Base-by-base conservation (phyloP, 2,329 filamentous ascomycete species). In the Pseudohalonectria lignicola region DNA sequence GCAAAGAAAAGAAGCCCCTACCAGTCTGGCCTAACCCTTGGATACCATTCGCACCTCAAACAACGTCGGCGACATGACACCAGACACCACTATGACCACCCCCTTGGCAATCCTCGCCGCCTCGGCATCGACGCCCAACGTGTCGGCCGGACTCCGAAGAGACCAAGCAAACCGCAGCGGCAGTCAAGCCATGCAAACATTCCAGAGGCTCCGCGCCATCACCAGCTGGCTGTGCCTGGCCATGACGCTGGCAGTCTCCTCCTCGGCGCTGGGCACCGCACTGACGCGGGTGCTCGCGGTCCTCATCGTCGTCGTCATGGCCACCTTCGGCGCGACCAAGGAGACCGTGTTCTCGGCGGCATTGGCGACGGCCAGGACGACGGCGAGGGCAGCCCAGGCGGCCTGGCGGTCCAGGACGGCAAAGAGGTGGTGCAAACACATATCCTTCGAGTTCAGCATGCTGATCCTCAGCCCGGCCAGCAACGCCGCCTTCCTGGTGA, bases 401-500 rank as follows among this genome's bases (percentile, higher is more conserved):
- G 19, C 16, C n/a, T 31, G 36, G 29, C 21, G 31, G 19, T 33
- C 33, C n/a, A 33, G 21, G 34, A 25, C 9, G 3, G 9, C 28
- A 9, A 10, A 21, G n/a, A 21, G 17, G 9, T 38, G 36, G 36
- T 19, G 20, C n/a, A 30, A 23, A 32, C 29, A 29, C 11, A 16
- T 31, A 17, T 31, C 36, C n/a, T 66, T 66, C 45, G 72, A 76
- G 50, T 62, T 76, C 40, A 66, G 64, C 41, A 55, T 64, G 35
- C 59, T 67, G 36, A 56, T 75, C 28, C 60, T 76, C 17, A 70
- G 71, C 4, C 60, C 63, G 5, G 61, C 66, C 18, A 63, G 62
- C 5, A 73, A 73, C 43, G 49, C 54, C 21, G 33, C 76, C 39
- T 59, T 67, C 43, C 50, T 74, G 23, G 33, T 74, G 41, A 43